Base-by-base conservation (phyloP, 176 grass and related monocot species). In the Rhynchospora breviuscula region DNA sequence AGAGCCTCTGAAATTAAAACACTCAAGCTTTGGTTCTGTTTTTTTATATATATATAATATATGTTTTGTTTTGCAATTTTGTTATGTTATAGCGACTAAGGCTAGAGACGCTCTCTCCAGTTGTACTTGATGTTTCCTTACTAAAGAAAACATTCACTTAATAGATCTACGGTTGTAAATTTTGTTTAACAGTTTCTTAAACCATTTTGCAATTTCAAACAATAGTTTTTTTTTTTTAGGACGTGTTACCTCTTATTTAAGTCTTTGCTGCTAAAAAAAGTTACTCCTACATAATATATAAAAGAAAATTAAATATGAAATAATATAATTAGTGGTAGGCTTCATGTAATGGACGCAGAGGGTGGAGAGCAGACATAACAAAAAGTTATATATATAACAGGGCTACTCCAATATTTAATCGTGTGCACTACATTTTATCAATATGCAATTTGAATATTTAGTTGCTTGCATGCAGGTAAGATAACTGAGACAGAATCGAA, bases 11-110 rank as follows among this genome's bases (percentile, higher is more conserved):
- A 70, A 77, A 56, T 77, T 77, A 23, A 48, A 77, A 77, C 73
- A 77, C 49, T 77, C 29, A 87, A 91, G 92, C 61, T 74, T 73
- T 72, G 85, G 10, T 75, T 14, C 10, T 18, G 73, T 82, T 91
- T 86, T 62, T 40, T 85, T 80, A 59, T 87, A 87, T 56, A 69
- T 78, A 71, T 82, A 87, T 65, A 63, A 40, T 11, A 82, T 67
- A 53, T 18, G 10, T 64, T 53, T 79, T 59, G 8, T 67, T 54
- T 83, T 31, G 7, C 23, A 3, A n/a, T 89, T 83, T 87, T 46
- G 18, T 79, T 72, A 62, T 83, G 69, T 85, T 80, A 40, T 8
- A 84, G 46, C 71, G 72, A 88, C 12, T 74, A 90, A 68, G 45
- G 31, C 49, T 15, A 26, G 40, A 33, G 64, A 66, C 83, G n/a